Evolutionary conservation across 257 asterid species (phyloP), one percentile per base, ranked within the genome.

Genomic region (Solanum piurae): DNA sequence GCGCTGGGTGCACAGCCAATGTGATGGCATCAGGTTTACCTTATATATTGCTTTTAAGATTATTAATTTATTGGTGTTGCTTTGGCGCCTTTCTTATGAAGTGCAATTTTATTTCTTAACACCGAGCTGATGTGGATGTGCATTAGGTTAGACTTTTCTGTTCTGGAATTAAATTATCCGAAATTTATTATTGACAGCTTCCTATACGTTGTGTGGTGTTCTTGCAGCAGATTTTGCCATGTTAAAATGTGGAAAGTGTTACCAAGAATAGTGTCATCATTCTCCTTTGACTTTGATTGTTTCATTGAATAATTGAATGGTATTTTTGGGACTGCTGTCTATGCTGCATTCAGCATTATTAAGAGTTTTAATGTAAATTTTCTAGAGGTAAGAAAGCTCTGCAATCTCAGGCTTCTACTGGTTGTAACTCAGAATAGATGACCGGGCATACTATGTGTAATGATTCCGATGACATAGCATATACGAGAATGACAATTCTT

Each of bases 1-100:
- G 91, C 95, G 94, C 84, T 97, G 99, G 99, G 99, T 97, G 92
- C 99, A 97, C 89, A 95, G 98, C 87, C 96, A 96, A 62, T 97
- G 99, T 88, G 99, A 97, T 88, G 97, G 97, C 89, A 97, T 97
- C 94, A 96, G 99, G 99, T 97, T 72, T 86, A 33, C 76, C 87
- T 55, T 58, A 40, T 42, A 72, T 55, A 88, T 52, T 83, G 37
- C 89, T 58, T 33, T 79, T 89, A 21, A 64, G 82, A 16, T 84
- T 38, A 68, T 14, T 83, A 21, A 5, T 36, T 52, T 68, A 37
- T 66, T 71, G 52, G 52, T 46, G 27, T 80, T 46, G 18, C 18
- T 18, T 80, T 46, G 29, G 68, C 23, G 16, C 20, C 66, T 29
- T 80, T 80, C 42, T 46, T 46, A 29, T 80, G 5, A 80, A 80